These are phyloP conservation scores for Plectranthus barbatus DNA, from an alignment of 257 asterid genomes.

Conservation along the genomic window DNA sequence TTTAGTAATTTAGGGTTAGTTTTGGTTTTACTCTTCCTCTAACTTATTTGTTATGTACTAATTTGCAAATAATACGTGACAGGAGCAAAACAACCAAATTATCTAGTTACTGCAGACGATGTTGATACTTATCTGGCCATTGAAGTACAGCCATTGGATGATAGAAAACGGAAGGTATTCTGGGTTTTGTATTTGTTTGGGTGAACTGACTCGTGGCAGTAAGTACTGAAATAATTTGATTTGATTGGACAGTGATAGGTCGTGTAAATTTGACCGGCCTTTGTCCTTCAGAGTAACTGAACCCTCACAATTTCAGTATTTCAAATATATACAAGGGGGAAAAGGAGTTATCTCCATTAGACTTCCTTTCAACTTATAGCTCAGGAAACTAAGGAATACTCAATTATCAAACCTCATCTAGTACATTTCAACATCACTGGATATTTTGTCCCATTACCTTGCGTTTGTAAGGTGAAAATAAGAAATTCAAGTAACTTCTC, in stretches of 20 bases:
- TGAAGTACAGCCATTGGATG: constrained; percentile 95
- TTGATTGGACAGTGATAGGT: background rate
- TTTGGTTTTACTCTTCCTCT: background rate
- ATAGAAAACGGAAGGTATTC: constrained; percentile 90
- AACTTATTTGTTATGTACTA: constrained; percentile 1
- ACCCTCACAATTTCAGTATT: too few relatives aligned
- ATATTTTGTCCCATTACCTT: background rate
- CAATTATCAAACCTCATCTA: background rate
- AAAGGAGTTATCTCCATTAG: too few relatives aligned
- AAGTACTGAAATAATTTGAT: background rate
- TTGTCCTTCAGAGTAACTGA: background rate
- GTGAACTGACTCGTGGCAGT: background rate
- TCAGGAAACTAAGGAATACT: background rate
- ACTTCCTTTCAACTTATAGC: background rate
- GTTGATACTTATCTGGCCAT: constrained; percentile 86
- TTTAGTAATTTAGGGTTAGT: constrained; percentile 10
- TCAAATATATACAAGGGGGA: too few relatives aligned
- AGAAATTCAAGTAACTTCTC: background rate
- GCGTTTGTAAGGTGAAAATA: background rate
- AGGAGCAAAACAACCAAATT: constrained; percentile 95
- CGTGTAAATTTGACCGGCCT: background rate
- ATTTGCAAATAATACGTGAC: constrained; percentile 22
- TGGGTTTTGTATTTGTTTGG: constrained; percentile 7
- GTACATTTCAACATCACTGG: too few relatives aligned
- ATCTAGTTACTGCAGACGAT: constrained; percentile 94